Base-by-base conservation (phyloP, 257 asterid species). In the Phtheirospermum japonicum region DNA sequence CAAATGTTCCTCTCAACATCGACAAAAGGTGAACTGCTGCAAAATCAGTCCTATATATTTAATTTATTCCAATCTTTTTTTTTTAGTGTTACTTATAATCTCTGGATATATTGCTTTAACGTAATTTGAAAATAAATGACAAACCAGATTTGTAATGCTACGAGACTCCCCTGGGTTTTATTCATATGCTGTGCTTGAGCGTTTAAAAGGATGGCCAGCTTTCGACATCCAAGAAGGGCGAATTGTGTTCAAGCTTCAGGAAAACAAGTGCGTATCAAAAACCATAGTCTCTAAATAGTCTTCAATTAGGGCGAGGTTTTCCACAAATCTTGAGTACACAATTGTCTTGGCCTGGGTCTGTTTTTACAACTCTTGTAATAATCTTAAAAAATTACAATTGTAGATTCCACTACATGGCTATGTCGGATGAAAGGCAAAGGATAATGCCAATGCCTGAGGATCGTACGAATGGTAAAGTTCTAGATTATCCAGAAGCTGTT, bases 321-420 rank as follows among this genome's bases (percentile, higher is more conserved):
- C 39, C 6, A 33, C 10, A 33, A 7, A 33, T 33, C 6, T 4
- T 4, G 39, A 0, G 39, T 33, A 33, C 9, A 33, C 10, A 40
- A 40, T 40, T 13, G 9, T 40, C 10, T 7, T 40, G 48, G n/a
- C n/a, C n/a, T n/a, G n/a, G n/a, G n/a, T n/a, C n/a, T n/a, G n/a
- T n/a, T 23, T 23, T 23, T 3, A 23, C 28, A 23, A 23, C 28
- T 23, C 28, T 23, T 1, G 28, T 23, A 3, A 23, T 23, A 1
- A 23, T 23, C 28, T 1, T 2, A 34, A 52, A 34, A 7, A 50
- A 46, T 64, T 39, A 11, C n/a, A 19, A 19, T 31, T 26, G 42
- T 33, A 85, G 94, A 73, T 85, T 83, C 36, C 69, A 73, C 4
- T 83, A 75, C 66, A 80, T 85, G 94, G 90, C 83, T 8, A 71